Conservation (phyloP, 2,329 filamentous ascomycete genomes). For the Fusarium transvaalense region DNA sequence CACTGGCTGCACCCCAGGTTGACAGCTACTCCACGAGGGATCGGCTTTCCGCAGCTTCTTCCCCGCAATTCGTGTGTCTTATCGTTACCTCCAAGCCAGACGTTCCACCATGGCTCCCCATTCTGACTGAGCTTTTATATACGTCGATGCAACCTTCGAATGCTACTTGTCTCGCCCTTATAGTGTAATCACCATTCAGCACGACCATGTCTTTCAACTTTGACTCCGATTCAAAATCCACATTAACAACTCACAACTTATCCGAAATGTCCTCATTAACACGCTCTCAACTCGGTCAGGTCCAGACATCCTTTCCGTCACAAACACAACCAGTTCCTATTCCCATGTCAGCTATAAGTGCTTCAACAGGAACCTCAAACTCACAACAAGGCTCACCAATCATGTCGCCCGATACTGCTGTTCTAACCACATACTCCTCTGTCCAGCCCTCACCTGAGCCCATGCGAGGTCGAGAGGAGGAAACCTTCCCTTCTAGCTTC, state of each 20-base stretch:
- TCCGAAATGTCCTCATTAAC: slow-evolving; percentile 59
- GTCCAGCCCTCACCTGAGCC: slow-evolving; percentile 76
- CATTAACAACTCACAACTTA: slow-evolving; percentile 45
- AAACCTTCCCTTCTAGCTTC: slow-evolving; percentile 67
- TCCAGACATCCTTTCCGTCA: slow-evolving; percentile 61
- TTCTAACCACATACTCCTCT: slow-evolving; percentile 71
- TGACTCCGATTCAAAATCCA: slow-evolving; percentile 44
- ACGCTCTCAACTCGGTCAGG: slow-evolving; percentile 59
- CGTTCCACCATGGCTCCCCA: slow-evolving; percentile 54
- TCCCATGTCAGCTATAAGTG: slow-evolving; percentile 67
- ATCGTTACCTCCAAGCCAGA: slow-evolving; percentile 46
- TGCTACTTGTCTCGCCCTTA: slow-evolving; percentile 44
- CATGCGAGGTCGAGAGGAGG: slow-evolving; percentile 66
- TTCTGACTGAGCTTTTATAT: slow-evolving; percentile 54
- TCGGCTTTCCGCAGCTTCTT: slow-evolving; percentile 46
- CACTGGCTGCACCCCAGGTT: slow-evolving; percentile 47
- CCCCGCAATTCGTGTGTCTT: slow-evolving; percentile 45
- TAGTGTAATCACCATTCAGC: slow-evolving; percentile 43
- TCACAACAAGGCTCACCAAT: slow-evolving; percentile 68
- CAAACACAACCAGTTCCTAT: slow-evolving; percentile 55
- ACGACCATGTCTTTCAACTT: slow-evolving; percentile 46
- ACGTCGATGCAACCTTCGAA: slow-evolving; percentile 54
- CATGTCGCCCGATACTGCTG: slow-evolving; percentile 66
- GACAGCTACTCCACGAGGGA: slow-evolving; percentile 45
- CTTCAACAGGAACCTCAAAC: slow-evolving; percentile 67